Percentiles rank a stretch among this genome's conserved stretches.
Evolutionary conservation across 495 filamentous ascomycete genomes (phyloP).

Genomic region (Daldinia vernicosa): DNA sequence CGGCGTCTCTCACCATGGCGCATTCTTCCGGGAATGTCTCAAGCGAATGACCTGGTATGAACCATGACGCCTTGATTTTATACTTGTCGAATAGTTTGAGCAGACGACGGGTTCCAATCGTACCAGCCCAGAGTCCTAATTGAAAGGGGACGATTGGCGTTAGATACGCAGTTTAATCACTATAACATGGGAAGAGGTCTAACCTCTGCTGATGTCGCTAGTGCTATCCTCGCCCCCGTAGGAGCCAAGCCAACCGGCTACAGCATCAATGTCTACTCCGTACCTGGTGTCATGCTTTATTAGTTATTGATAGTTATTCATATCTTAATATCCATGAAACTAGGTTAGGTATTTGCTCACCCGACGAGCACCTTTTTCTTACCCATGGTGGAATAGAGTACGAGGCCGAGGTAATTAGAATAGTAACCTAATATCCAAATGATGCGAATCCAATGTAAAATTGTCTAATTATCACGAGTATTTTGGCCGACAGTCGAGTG

Average conservation of each 20-base stretch:
- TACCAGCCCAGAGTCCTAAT: slow-evolving; percentile 74
- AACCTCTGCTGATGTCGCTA: slow-evolving; percentile 60
- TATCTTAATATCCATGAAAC: background rate
- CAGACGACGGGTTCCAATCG: slow-evolving; percentile 73
- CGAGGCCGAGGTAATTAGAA: background rate
- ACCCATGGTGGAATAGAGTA: slow-evolving; percentile 55
- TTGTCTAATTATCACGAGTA: background rate
- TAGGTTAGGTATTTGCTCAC: slow-evolving; percentile 21
- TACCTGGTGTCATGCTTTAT: slow-evolving; percentile 30
- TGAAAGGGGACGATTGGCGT: background rate
- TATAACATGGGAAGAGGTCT: slow-evolving; percentile 7
- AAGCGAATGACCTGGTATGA: slow-evolving; percentile 82
- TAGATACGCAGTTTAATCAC: slow-evolving; percentile 15
- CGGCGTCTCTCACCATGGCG: slow-evolving; percentile 74
- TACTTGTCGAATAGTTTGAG: slow-evolving; percentile 81
- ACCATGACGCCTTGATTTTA: slow-evolving; percentile 84
- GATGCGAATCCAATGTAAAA: background rate
- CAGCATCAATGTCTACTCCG: slow-evolving; percentile 58
- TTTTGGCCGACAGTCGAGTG: background rate
- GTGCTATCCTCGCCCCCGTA: slow-evolving; percentile 56
- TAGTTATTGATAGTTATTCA: slow-evolving; percentile 10
- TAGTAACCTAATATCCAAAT: background rate
- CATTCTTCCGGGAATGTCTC: slow-evolving; percentile 83
- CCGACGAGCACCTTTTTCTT: slow-evolving; percentile 67
- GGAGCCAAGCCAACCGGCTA: slow-evolving; percentile 54